A percentile compares a stretch with the other conserved stretches of the same genome.
Evolutionary conservation across 2,329 filamentous ascomycete genomes (phyloP).

Genomic region (Paraphoma sp.): DNA sequence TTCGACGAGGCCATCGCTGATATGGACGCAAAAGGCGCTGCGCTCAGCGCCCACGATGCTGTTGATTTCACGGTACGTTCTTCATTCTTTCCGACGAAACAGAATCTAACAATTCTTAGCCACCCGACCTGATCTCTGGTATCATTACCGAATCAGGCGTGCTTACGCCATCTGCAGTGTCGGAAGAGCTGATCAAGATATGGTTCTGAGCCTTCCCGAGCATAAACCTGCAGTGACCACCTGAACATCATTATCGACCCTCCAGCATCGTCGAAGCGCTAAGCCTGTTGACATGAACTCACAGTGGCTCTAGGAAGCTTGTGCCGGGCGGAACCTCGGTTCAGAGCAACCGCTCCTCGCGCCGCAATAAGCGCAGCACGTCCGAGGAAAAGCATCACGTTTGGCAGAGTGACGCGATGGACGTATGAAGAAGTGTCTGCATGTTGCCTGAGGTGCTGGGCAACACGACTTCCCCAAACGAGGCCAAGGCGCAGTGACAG

Average conservation of each 20-base stretch:
- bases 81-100: not conserved
- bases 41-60: conserved; percentile 51
- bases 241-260: conserved; percentile 10
- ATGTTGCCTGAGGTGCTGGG: not conserved
- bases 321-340: conserved; percentile 7
- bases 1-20: conserved; percentile 51
- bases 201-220: conserved; percentile 49
- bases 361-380: conserved; percentile 13
- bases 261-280: not conserved
- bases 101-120: conserved; percentile 50
- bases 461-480: not conserved
- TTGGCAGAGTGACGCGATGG: conserved; percentile 10
- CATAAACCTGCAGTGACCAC: conserved; percentile 6
- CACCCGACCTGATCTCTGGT: conserved; percentile 72
- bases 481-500: not conserved
- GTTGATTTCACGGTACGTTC: conserved; percentile 73
- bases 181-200: conserved; percentile 73
- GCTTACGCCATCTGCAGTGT: conserved; percentile 72
- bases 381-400: conserved; percentile 16
- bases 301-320: conserved; percentile 15
- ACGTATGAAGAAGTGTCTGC: not conserved
- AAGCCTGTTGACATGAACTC: conserved; percentile 9
- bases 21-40: conserved; percentile 34
- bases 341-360: conserved; percentile 11
- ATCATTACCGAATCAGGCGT: conserved; percentile 80